Percentiles rank a stretch among this genome's conserved stretches.
Conservation (phyloP, 352 stramenopile genomes). For the Phytophthora chlamydospora region DNA sequence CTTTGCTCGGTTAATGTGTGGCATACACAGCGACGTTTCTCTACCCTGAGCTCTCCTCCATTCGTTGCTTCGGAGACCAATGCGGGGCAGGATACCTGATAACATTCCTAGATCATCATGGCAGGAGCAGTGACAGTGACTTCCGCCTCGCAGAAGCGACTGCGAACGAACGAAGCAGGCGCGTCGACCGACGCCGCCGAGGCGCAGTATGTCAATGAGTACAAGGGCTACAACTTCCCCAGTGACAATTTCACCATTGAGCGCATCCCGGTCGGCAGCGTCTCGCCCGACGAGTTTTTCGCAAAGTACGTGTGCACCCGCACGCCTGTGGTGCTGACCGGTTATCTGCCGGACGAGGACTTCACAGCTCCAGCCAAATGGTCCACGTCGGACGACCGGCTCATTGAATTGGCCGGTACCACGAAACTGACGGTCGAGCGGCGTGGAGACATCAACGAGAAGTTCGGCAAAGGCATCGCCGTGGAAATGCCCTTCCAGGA, state of each 20-base stretch:
- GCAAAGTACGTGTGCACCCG: constrained; percentile 76
- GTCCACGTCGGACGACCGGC: constrained; percentile 67
- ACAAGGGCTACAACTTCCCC: constrained; percentile 62
- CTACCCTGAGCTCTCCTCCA: constrained; percentile 33
- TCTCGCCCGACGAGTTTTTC: constrained; percentile 82
- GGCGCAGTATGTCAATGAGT: constrained; percentile 50
- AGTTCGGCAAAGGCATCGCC: constrained; percentile 89
- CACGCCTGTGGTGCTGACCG: constrained; percentile 79
- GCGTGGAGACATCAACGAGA: constrained; percentile 60
- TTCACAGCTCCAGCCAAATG: constrained; percentile 71
- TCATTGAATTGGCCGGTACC: constrained; percentile 65
- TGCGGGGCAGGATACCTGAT: constrained; percentile 18
- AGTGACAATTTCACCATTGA: constrained; percentile 53
- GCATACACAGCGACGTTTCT: constrained; percentile 18
- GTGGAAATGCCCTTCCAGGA: constrained; percentile 82
- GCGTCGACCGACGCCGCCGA: constrained; percentile 20
- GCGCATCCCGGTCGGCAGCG: constrained; percentile 51
- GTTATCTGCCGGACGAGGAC: constrained; percentile 58
- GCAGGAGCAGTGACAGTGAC: constrained; percentile 8
- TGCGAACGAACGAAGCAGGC: constrained; percentile 40
- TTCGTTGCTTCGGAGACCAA: constrained; percentile 36
- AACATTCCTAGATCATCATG: constrained; percentile 26
- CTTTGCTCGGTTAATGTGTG: background rate
- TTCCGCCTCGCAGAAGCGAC: constrained; percentile 45
- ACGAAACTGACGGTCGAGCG: constrained; percentile 82